These are phyloP conservation scores for Parascedosporium putredinis DNA, from an alignment of 2,329 filamentous ascomycete genomes.

Conservation along the genomic window DNA sequence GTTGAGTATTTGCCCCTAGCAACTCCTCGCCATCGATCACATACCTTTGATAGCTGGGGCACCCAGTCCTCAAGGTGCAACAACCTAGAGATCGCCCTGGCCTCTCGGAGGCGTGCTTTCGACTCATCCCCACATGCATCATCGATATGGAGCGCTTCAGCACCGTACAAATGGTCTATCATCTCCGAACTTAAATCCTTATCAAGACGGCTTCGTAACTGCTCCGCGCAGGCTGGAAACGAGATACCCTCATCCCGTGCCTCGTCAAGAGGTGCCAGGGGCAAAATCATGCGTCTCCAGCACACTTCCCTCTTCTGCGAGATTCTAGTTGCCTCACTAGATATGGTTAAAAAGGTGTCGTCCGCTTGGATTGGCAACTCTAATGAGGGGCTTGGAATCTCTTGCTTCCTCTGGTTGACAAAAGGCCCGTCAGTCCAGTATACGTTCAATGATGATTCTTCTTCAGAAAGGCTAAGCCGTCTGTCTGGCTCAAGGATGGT, in stretches of 20 bases:
- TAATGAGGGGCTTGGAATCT: neutral
- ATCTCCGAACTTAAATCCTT: constrained; percentile 6
- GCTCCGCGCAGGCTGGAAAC: constrained; percentile 7
- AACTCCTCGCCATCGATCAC: too few species aligned
- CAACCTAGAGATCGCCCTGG: too few species aligned
- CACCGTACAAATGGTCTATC: constrained; percentile 8
- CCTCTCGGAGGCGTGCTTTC: too few species aligned
- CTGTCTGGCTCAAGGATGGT: too few species aligned
- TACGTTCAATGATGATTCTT: too few species aligned
- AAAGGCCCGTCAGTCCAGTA: too few species aligned
- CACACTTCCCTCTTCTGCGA: neutral
- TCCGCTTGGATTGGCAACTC: neutral
- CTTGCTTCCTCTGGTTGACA: too few species aligned
- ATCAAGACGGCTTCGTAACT: constrained; percentile 9
- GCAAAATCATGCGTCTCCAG: neutral
- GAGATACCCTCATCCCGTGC: constrained; percentile 10
- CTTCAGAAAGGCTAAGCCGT: too few species aligned
- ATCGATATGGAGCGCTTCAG: neutral
- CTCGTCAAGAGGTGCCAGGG: constrained; percentile 10
- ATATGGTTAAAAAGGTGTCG: constrained; percentile 1
- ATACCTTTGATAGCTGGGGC: too few species aligned
- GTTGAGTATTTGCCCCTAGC: too few species aligned
- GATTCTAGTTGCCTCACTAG: neutral
- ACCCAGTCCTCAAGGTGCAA: too few species aligned
- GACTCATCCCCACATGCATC: too few species aligned